phyloP scores from a whole-genome alignment of 345 rosid species.

The Salix koriyanagi region DNA sequence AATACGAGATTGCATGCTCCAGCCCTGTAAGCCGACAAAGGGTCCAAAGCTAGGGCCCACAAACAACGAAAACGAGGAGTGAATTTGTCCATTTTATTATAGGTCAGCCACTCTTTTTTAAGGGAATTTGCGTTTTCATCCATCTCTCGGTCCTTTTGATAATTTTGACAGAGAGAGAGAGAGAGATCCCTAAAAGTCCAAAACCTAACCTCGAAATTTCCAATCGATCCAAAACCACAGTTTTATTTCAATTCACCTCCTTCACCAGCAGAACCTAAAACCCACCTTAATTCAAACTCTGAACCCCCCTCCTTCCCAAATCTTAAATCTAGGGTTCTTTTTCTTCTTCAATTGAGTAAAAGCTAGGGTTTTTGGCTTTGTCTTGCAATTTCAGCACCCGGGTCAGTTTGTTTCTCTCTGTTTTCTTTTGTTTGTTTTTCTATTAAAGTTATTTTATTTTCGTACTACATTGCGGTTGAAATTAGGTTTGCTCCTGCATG shows the following conservation, averaged over 20 bases:
- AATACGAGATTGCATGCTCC: not conserved
- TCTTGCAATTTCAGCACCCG: not conserved
- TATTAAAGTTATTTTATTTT: not conserved
- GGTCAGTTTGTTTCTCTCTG: constrained; percentile 4
- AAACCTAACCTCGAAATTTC: not conserved
- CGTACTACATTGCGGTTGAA: not conserved
- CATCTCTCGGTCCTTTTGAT: not conserved
- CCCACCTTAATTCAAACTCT: not conserved
- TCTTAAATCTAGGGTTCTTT: constrained; percentile 1
- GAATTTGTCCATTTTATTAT: not conserved
- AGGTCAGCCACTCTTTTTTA: not conserved
- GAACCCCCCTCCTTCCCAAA: not conserved
- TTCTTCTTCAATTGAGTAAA: not conserved
- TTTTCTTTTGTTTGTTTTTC: not conserved
- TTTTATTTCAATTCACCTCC: constrained; percentile 1
- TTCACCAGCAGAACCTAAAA: not conserved
- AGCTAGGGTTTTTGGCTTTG: not conserved
- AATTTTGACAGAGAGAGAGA: not conserved
- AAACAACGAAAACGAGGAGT: not conserved
- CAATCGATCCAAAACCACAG: not conserved
- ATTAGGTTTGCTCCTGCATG: not conserved
- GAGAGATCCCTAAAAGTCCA: not conserved
- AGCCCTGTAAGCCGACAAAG: not conserved
- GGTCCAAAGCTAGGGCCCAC: not conserved
- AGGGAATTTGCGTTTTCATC: not conserved